phyloP scores from a whole-genome alignment of 2,329 filamentous ascomycete species.

The Gaeumannomyces sp. region DNA sequence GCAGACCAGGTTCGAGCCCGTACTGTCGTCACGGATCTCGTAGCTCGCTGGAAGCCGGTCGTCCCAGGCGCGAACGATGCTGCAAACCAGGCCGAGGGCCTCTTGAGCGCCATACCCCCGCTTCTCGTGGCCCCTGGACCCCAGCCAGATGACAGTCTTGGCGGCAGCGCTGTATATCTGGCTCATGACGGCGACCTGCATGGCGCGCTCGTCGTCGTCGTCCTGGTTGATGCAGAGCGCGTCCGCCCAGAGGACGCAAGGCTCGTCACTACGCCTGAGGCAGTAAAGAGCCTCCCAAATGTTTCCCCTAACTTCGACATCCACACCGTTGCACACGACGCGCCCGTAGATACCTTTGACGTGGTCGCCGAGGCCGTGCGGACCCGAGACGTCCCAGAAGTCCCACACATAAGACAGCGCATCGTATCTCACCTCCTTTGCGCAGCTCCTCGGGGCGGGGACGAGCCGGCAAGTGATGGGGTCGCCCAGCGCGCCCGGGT shows the following conservation, averaged over 20 bases:
- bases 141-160: background rate
- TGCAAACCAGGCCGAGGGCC: background rate
- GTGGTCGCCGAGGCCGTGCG: background rate
- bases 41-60: background rate
- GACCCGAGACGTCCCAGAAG: no score
- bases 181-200: slow-evolving; percentile 2
- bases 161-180: slow-evolving; percentile 2
- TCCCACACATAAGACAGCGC: background rate
- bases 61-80: background rate
- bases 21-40: background rate
- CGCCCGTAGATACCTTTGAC: background rate
- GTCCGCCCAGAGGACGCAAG: slow-evolving; percentile 6
- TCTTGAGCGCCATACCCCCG: background rate
- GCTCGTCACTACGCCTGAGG: background rate
- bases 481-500: background rate
- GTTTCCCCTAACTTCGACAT: background rate
- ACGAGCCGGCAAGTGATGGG: background rate
- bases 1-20: background rate
- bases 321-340: background rate
- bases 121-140: background rate
- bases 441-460: background rate
- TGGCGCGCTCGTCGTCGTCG: slow-evolving; percentile 4
- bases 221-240: slow-evolving; percentile 13
- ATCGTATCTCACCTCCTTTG: background rate
- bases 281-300: background rate